Evolutionary conservation across 306 rosid genomes (phyloP).

Genomic region (Inga laurina): DNA sequence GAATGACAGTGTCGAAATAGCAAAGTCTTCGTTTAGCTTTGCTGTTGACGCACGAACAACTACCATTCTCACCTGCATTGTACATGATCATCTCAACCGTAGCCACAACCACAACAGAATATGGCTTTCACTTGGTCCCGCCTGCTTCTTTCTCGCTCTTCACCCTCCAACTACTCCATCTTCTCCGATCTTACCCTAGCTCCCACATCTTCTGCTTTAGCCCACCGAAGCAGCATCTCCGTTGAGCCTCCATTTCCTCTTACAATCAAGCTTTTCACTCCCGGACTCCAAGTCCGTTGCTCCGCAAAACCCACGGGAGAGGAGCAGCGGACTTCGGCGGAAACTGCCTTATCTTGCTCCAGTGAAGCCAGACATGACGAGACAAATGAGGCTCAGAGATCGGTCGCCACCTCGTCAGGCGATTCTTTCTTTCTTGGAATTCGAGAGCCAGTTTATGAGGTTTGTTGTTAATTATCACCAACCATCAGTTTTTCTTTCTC

Average conservation of each 20-base stretch:
- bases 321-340: conserved; percentile 51
- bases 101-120: not conserved
- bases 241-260: conserved; percentile 28
- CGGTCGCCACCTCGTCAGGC: conserved; percentile 43
- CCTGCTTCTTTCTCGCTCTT: conserved; percentile 52
- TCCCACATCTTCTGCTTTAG: conserved; percentile 29
- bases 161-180: conserved; percentile 43
- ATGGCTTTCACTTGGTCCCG: conserved; percentile 68
- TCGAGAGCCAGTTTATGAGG: conserved; percentile 95
- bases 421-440: conserved; percentile 81
- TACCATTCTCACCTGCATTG: conserved; percentile 23
- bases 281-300: conserved; percentile 49
- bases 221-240: conserved; percentile 31
- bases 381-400: conserved; percentile 24
- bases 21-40: conserved; percentile 9
- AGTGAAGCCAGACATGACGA: conserved; percentile 30
- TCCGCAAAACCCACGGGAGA: conserved; percentile 66
- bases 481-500: not conserved
- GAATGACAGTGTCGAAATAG: conserved; percentile 5
- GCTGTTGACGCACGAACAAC: not conserved
- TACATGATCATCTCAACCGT: conserved; percentile 48
- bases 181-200: conserved; percentile 42
- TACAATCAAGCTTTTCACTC: conserved; percentile 14
- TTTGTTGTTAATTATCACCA: conserved; percentile 22
- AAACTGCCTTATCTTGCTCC: conserved; percentile 35